Conservation (phyloP, 768 basidiomycete genomes). For the Pleurotus pulmonarius region DNA sequence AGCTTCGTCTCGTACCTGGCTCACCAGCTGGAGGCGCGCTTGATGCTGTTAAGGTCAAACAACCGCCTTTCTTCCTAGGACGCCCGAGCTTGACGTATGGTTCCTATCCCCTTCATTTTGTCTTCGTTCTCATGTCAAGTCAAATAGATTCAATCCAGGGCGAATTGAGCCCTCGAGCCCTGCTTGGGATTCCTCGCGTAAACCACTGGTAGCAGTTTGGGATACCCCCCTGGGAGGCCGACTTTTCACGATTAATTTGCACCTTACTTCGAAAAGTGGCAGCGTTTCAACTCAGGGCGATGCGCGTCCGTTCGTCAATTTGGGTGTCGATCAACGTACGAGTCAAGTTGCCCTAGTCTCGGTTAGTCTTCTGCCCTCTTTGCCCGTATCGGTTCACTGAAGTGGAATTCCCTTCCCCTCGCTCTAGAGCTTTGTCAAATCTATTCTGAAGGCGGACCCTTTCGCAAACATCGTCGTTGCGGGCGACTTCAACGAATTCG, state of each 20-base stretch:
- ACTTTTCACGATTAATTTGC: constrained; percentile 59
- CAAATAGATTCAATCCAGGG: constrained; percentile 53
- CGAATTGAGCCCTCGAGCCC: constrained; percentile 54
- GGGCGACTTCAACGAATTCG: constrained; percentile 63
- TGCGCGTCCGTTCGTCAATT: constrained; percentile 57
- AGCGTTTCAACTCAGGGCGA: constrained; percentile 53
- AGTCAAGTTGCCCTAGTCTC: constrained; percentile 48
- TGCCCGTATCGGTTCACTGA: neutral
- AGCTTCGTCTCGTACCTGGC: constrained; percentile 41
- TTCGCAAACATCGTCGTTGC: constrained; percentile 49
- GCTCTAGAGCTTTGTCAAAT: constrained; percentile 45
- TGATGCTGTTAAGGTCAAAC: constrained; percentile 35
- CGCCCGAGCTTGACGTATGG: neutral
- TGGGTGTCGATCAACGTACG: constrained; percentile 41
- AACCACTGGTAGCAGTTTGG: constrained; percentile 61
- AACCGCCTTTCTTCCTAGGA: constrained; percentile 15
- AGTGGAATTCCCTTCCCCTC: neutral
- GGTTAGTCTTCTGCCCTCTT: constrained; percentile 27
- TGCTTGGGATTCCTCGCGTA: constrained; percentile 54
- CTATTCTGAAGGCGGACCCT: constrained; percentile 36
- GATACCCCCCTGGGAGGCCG: constrained; percentile 36
- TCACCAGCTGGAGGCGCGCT: constrained; percentile 45
- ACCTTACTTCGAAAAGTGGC: constrained; percentile 55
- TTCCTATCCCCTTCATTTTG: neutral
- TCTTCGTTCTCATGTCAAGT: neutral